A percentile compares a stretch with the other conserved stretches of the same genome.
Evolutionary conservation across 441 rosid species (phyloP).

Genomic region (Erysimum cheiri): DNA sequence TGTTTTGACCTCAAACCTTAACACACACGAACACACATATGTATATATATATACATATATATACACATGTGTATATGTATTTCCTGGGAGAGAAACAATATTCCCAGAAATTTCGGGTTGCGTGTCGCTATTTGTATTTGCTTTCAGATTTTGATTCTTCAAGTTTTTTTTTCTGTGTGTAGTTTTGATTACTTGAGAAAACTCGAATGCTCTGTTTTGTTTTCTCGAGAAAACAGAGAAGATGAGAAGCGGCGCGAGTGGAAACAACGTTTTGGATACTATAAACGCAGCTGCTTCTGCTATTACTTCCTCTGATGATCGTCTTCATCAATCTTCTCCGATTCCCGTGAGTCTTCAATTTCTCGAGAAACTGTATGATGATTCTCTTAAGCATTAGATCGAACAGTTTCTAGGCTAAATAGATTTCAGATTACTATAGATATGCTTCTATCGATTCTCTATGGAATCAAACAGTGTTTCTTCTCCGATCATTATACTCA

Average conservation of each 20-base stretch:
- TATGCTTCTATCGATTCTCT: background rate
- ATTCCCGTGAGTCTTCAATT: constrained; percentile 36
- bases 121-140: constrained; percentile 32
- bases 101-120: constrained; percentile 45
- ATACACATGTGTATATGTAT: background rate
- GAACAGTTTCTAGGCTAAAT: constrained; percentile 16
- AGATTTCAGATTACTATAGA: background rate
- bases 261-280: constrained; percentile 60
- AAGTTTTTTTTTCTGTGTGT: background rate
- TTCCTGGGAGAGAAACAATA: constrained; percentile 34
- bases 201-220: constrained; percentile 42
- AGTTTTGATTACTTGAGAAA: background rate
- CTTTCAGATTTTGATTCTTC: constrained; percentile 8
- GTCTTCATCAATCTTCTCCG: constrained; percentile 61
- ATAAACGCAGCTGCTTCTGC: constrained; percentile 88
- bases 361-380: background rate
- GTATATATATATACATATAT: background rate
- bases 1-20: constrained; percentile 49
- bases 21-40: constrained; percentile 14
- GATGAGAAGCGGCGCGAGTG: constrained; percentile 58
- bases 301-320: constrained; percentile 78
- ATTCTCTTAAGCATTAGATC: constrained; percentile 34
- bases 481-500: background rate
- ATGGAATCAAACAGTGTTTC: constrained; percentile 34
- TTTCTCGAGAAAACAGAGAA: constrained; percentile 41